Evolutionary conservation across 805 yeast species (phyloP).

Genomic region (Kodamaea kaohsiungensis): DNA sequence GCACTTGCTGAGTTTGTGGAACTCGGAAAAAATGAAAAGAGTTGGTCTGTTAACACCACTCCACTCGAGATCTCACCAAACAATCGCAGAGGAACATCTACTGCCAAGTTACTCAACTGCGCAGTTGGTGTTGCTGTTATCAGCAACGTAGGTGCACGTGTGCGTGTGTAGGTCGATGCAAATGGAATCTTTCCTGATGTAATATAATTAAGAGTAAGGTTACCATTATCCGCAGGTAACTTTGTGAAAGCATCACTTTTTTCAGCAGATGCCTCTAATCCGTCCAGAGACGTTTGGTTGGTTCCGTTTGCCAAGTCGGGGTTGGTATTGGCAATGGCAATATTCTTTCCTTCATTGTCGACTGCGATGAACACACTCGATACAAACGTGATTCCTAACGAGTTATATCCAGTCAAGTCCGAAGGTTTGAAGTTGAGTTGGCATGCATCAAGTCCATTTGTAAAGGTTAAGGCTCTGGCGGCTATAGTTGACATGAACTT

Average conservation of each 20-base stretch:
- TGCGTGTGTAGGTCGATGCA: constrained; percentile 35
- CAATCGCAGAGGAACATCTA: constrained; percentile 27
- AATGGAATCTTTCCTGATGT: constrained; percentile 51
- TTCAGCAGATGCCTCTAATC: neutral
- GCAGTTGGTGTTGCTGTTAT: constrained; percentile 16
- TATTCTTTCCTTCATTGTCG: constrained; percentile 54
- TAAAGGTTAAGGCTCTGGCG: constrained; percentile 42
- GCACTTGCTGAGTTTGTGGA: constrained; percentile 16
- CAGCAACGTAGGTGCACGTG: constrained; percentile 19
- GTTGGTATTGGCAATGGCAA: constrained; percentile 59
- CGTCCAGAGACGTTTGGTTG: neutral
- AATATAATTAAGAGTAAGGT: constrained; percentile 25
- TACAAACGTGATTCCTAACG: constrained; percentile 62
- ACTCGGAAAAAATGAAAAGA: constrained; percentile 2
- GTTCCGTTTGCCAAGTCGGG: neutral
- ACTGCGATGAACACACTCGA: constrained; percentile 58
- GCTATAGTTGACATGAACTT: constrained; percentile 45
- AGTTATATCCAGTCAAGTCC: constrained; percentile 46
- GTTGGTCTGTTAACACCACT: constrained; percentile 26
- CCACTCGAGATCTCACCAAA: constrained; percentile 30
- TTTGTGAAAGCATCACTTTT: constrained; percentile 3
- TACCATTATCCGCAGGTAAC: neutral
- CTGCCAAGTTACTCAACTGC: neutral
- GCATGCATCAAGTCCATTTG: constrained; percentile 61
- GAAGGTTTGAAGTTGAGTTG: constrained; percentile 52